Evolutionary conservation across 2,329 filamentous ascomycete species (phyloP).

Genomic region (Pseudogymnoascus sp.): DNA sequence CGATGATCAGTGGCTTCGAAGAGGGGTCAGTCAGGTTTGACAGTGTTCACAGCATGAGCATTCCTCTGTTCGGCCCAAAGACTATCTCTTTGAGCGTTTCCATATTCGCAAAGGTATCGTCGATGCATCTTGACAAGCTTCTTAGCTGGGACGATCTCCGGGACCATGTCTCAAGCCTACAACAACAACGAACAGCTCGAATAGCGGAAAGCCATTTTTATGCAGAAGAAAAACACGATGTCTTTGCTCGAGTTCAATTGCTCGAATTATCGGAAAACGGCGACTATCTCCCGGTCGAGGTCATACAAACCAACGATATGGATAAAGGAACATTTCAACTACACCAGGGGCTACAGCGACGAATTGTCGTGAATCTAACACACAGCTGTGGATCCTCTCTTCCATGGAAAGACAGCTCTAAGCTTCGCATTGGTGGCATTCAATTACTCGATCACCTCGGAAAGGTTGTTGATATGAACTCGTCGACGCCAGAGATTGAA

Average conservation of each 20-base stretch:
- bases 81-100: conserved; percentile 74
- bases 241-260: conserved; percentile 81
- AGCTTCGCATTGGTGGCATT: conserved; percentile 70
- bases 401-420: conserved; percentile 77
- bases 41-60: conserved; percentile 96
- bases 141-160: conserved; percentile 99
- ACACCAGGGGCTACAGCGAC: conserved; percentile 86
- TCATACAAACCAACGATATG: conserved; percentile 73
- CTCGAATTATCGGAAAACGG: conserved; percentile 87
- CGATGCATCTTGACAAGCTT: conserved; percentile 93
- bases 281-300: conserved; percentile 86
- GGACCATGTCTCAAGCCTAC: conserved; percentile 58
- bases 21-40: conserved; percentile 89
- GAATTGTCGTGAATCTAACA: conserved; percentile 79
- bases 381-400: conserved; percentile 83
- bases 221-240: conserved; percentile 85
- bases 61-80: conserved; percentile 68
- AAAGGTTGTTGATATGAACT: conserved; percentile 71
- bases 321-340: conserved; percentile 91
- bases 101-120: conserved; percentile 82
- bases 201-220: conserved; percentile 90
- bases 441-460: conserved; percentile 77
- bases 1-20: conserved; percentile 89
- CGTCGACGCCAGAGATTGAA: conserved; percentile 62
- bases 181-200: conserved; percentile 47